Conservation (phyloP, 192 early-diverging fungal genomes). For the Backusella circina region DNA sequence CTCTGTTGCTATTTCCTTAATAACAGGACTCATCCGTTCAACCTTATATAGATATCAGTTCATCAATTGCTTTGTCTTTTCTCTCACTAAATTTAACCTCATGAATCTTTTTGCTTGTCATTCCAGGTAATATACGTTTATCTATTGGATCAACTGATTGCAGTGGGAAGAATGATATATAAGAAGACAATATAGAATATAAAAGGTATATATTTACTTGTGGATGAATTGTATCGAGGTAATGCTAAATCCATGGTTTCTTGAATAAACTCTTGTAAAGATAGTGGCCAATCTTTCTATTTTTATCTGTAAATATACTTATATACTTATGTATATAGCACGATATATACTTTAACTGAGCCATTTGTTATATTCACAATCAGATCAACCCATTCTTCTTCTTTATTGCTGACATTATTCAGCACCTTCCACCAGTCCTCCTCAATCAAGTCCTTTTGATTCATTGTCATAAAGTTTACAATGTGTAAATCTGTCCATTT, state of each 20-base stretch:
- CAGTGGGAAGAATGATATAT: not conserved
- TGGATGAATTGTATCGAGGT: conserved; percentile 21
- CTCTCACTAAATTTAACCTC: conserved; percentile 38
- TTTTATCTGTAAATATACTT: not conserved
- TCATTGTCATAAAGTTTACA: conserved; percentile 45
- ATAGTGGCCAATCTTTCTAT: conserved; percentile 5
- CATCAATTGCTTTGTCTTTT: not conserved
- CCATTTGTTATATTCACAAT: conserved; percentile 14
- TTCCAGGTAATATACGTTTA: conserved; percentile 60
- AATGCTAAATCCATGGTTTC: conserved; percentile 15
- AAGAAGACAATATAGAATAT: not conserved
- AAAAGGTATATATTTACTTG: conserved; percentile 21
- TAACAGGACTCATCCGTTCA: conserved; percentile 53
- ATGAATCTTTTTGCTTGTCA: conserved; percentile 71
- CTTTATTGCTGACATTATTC: not conserved
- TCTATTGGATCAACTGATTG: conserved; percentile 31
- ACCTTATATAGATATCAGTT: conserved; percentile 23
- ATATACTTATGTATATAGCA: conserved; percentile 8
- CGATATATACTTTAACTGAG: conserved; percentile 23
- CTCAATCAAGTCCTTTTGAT: conserved; percentile 45
- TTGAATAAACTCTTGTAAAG: conserved; percentile 8
- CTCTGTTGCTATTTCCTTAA: conserved; percentile 47
- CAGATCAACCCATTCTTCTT: conserved; percentile 1
- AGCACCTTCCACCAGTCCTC: conserved; percentile 43
- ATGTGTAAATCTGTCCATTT: conserved; percentile 29